Base-by-base conservation (phyloP, 768 basidiomycete species). In the Boletus pseudo-olivaceus region DNA sequence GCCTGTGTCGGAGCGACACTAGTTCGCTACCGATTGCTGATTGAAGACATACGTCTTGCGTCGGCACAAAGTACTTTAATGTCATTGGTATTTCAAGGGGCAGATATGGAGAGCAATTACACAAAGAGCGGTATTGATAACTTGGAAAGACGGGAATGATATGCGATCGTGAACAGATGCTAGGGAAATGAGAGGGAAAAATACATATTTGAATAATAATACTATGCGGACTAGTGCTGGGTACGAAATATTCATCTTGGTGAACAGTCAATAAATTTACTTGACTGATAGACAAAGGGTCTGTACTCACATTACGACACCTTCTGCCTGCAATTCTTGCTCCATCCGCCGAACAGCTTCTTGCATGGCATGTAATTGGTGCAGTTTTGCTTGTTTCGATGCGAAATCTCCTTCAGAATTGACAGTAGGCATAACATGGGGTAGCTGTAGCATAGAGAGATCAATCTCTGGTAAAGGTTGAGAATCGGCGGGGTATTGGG, bases 1-100 rank as follows among this genome's bases (percentile, higher is more conserved):
- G 4, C 77, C 85, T 1, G 71, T 81, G 9, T 70, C 82, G 2
- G 82, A 80, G 37, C 73, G 85, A 54, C 87, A 89, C 69, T 88
- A 67, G 73, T 46, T 44, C 6, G 17, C 15, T 42, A 39, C 12
- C n/a, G 27, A 20, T 30, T 23, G 43, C 29, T 44, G 11, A n/a
- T 11, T 20, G 9, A 17, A 11, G 20, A 10, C 11, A 7, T 14
- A 9, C 2, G 20, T 15, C 14, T 30, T 5, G 11, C 15, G 5
- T n/a, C 5, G 9, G 2, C 7, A 39, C 19, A 2, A 26, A 9
- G 27, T 39, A 12, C 9, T 42, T 38, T 38, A 47, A 43, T 44
- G 19, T 6, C 12, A 40, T 41, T 47, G 39, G 15, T 47, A 34
- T 64, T 62, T 4, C 44, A 34, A 27, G 10, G 37, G 20, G 6